These are phyloP conservation scores for Globisporangium spinosum DNA, from an alignment of 352 stramenopile species.

Conservation along the genomic window DNA sequence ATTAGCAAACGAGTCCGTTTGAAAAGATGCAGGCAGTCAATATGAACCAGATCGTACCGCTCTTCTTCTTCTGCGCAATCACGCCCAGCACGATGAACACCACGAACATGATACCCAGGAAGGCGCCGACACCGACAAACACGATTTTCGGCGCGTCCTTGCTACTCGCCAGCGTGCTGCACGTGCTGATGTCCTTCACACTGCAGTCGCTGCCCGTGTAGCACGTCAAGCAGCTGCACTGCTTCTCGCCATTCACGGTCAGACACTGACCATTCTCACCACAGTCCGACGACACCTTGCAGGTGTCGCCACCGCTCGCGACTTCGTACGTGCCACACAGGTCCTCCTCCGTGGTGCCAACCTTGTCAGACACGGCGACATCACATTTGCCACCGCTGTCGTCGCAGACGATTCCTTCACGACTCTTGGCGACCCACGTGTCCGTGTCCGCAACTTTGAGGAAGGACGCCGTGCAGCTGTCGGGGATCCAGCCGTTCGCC, in stretches of 20 bases:
- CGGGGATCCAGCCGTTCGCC: slow-evolving; percentile 59
- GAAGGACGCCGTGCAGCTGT: slow-evolving; percentile 41
- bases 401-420: slow-evolving; percentile 70
- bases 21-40: not conserved
- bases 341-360: slow-evolving; percentile 72
- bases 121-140: slow-evolving; percentile 65
- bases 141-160: slow-evolving; percentile 61
- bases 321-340: slow-evolving; percentile 76
- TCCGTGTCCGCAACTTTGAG: slow-evolving; percentile 62
- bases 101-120: slow-evolving; percentile 70
- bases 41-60: slow-evolving; percentile 36
- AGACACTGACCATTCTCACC: slow-evolving; percentile 74
- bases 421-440: slow-evolving; percentile 66
- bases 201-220: slow-evolving; percentile 79
- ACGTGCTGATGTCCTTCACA: slow-evolving; percentile 67
- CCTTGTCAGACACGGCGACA: slow-evolving; percentile 37
- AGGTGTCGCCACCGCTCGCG: slow-evolving; percentile 57
- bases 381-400: slow-evolving; percentile 62
- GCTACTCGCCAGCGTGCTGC: slow-evolving; percentile 58
- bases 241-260: slow-evolving; percentile 50
- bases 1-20: slow-evolving; percentile 6
- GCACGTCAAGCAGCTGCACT: slow-evolving; percentile 70
- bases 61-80: slow-evolving; percentile 67
- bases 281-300: slow-evolving; percentile 60
- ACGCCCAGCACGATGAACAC: slow-evolving; percentile 73